Evolutionary conservation across 257 asterid genomes (phyloP).

Genomic region (Striga asiatica): DNA sequence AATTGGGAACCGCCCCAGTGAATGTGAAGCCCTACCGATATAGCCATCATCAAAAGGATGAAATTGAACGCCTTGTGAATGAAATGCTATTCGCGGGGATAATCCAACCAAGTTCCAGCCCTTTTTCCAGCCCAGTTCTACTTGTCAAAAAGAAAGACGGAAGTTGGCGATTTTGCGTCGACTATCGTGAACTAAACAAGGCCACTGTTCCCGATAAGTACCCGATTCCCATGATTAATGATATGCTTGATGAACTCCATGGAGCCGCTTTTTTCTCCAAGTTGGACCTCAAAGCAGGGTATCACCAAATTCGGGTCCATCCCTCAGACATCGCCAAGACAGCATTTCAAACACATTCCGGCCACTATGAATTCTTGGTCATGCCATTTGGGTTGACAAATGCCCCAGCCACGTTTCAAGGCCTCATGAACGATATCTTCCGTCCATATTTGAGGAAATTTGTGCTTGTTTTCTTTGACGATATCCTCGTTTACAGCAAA

Average conservation of each 20-base stretch:
- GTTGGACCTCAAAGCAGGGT: not conserved
- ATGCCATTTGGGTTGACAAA: not conserved
- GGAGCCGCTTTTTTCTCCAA: not conserved
- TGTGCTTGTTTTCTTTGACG: not conserved
- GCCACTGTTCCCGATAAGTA: not conserved
- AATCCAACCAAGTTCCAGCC: not conserved
- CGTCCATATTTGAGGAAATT: not conserved
- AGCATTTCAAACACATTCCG: not conserved
- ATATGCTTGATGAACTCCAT: not conserved
- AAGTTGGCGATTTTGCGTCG: not conserved
- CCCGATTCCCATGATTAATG: not conserved
- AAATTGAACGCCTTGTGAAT: not conserved
- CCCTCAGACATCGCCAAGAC: not conserved
- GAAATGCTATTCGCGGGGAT: not conserved
- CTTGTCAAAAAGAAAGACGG: not conserved
- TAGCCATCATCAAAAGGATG: not conserved
- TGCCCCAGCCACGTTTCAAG: not conserved
- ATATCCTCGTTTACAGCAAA: not conserved
- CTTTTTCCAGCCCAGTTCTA: not conserved
- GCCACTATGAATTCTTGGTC: no score
- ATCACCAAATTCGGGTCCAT: not conserved
- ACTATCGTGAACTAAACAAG: not conserved
- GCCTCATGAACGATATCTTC: not conserved
- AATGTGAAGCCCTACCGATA: not conserved
- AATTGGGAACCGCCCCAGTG: not conserved